Evolutionary conservation across 2,329 filamentous ascomycete genomes (phyloP).

Genomic region (Cladophialophora carrionii): DNA sequence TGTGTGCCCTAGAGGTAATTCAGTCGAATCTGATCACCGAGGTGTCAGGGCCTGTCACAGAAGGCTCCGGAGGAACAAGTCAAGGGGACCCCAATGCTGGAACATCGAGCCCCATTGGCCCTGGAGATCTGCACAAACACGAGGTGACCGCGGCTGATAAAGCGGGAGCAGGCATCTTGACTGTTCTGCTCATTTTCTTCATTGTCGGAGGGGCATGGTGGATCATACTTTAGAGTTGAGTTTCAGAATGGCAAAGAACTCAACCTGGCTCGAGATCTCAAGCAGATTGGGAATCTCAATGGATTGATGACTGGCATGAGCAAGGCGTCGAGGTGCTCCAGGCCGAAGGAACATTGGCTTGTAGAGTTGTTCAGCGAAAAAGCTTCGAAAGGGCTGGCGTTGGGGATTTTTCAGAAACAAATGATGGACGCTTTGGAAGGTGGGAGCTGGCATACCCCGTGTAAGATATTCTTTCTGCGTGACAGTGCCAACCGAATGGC

Average conservation of each 20-base stretch:
- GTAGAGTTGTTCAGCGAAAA: background rate
- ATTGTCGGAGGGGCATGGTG: slow-evolving; percentile 38
- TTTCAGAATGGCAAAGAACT: slow-evolving; percentile 1
- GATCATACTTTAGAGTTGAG: slow-evolving; percentile 31
- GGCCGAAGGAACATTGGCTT: background rate
- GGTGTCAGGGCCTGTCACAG: slow-evolving; percentile 49
- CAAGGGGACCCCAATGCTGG: slow-evolving; percentile 52
- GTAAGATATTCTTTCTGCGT: background rate
- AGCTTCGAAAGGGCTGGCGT: background rate
- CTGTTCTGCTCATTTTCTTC: slow-evolving; percentile 36
- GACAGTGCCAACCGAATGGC: slow-evolving; percentile 4
- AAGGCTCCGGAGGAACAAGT: slow-evolving; percentile 62
- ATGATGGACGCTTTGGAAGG: background rate
- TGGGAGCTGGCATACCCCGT: slow-evolving; percentile 7
- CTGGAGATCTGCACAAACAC: slow-evolving; percentile 31
- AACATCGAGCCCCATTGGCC: slow-evolving; percentile 35
- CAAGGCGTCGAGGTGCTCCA: slow-evolving; percentile 5
- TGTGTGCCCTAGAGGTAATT: slow-evolving; percentile 59
- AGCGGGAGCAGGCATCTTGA: slow-evolving; percentile 46
- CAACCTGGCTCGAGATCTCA: slow-evolving; percentile 2
- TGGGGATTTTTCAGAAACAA: background rate
- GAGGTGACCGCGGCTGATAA: slow-evolving; percentile 44
- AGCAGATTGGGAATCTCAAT: background rate
- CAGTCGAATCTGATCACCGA: slow-evolving; percentile 57
- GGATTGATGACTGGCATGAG: slow-evolving; percentile 14